These are phyloP conservation scores for Noccaea caerulescens DNA, from an alignment of 345 rosid genomes.

Conservation along the genomic window DNA sequence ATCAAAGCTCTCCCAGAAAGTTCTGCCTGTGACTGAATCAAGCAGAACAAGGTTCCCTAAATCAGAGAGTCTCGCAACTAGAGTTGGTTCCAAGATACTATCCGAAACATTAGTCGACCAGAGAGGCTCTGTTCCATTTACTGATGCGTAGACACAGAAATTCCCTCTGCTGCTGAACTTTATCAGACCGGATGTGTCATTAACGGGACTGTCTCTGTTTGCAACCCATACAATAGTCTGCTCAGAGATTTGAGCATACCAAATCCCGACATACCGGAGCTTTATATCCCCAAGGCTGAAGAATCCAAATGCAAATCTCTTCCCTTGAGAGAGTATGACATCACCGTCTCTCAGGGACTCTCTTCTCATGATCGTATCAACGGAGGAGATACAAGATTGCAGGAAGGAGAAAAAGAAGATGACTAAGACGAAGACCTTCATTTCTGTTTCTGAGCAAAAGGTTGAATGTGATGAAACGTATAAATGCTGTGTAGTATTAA, in stretches of 20 bases:
- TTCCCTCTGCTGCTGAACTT: slow-evolving; percentile 36
- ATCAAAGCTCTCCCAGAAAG: slow-evolving; percentile 77
- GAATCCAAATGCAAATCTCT: slow-evolving; percentile 60
- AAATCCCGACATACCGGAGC: slow-evolving; percentile 64
- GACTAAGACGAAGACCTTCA: not conserved
- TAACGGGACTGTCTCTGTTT: slow-evolving; percentile 49
- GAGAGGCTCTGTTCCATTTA: slow-evolving; percentile 19
- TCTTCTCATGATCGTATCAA: slow-evolving; percentile 42
- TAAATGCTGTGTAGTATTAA: not conserved
- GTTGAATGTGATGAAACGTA: slow-evolving; percentile 2
- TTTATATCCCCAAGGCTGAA: slow-evolving; percentile 56
- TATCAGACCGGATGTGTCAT: slow-evolving; percentile 23
- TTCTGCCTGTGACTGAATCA: slow-evolving; percentile 33
- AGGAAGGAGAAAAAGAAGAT: no score
- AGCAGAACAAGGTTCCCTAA: slow-evolving; percentile 63
- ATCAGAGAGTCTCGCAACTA: slow-evolving; percentile 57
- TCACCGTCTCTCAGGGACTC: slow-evolving; percentile 51
- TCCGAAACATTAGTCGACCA: slow-evolving; percentile 32
- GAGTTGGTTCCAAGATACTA: slow-evolving; percentile 19
- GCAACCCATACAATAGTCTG: slow-evolving; percentile 77
- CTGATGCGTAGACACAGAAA: slow-evolving; percentile 35
- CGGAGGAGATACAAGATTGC: not conserved
- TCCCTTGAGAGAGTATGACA: slow-evolving; percentile 46
- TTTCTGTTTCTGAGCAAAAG: not conserved
- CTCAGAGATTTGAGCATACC: slow-evolving; percentile 58